Base-by-base conservation (phyloP, 352 stramenopile genomes). In the Halophytophthora batemanensis region DNA sequence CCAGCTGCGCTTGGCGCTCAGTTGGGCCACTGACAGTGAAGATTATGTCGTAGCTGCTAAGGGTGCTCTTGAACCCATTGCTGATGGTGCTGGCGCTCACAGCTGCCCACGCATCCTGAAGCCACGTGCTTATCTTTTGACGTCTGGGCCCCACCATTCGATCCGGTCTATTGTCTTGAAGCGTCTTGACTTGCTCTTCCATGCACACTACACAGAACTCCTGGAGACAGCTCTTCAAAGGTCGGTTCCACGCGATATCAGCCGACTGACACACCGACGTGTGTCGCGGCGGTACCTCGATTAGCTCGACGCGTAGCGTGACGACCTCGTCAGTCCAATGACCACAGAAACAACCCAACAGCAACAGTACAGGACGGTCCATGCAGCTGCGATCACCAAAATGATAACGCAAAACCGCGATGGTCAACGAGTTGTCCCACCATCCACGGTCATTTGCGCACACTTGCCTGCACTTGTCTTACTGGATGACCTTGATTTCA, bases 241-340 rank as follows among this genome's bases (percentile, higher is more conserved):
- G 36, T 4, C 23, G 10, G 29, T 64, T 64, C 49, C 49, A 64
- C 0, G 37, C 19, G 14, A 56, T 47, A 22, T 59, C 56, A 2
- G 43, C 49, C 0, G 48, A 42, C 36, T 58, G 48, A 17, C 45
- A 58, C 2, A 21, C 39, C 22, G 42, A 50, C 1, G 44, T 64
- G 21, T 21, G 45, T 4, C 14, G 25, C 1, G 49, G 37, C 6
- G 52, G 28, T 6, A 59, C 44, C 39, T 59, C 49, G 2, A 53
- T 18, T 8, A 59, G 25, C 11, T 34, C 17, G 2, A 57, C 46
- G 14, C 53, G 40, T 19, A 52, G 37, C 6, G 31, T 18, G 4
- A 47, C 6, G 13, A 72, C 59, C 13, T 65, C 54, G 2, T 48
- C 44, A 0, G 50, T 69, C 63, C 50, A 74, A 39, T 70, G 61